Evolutionary conservation across 345 rosid genomes (phyloP).

Genomic region (Euphorbia lathyris): DNA sequence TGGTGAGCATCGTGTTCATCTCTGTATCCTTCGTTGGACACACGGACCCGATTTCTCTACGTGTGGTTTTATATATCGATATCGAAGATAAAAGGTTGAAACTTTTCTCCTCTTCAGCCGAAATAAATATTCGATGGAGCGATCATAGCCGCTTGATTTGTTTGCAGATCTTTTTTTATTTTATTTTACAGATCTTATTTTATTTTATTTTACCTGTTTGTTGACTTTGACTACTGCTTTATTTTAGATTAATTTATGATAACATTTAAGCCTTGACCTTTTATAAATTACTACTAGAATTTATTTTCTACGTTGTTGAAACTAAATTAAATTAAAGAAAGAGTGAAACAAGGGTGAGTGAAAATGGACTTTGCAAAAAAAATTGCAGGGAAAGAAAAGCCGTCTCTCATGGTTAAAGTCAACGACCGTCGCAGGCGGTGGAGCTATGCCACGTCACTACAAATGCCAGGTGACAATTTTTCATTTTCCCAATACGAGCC

Average conservation of each 20-base stretch:
- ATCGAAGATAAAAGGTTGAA: too few species aligned
- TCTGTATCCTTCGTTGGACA: conserved; percentile 41
- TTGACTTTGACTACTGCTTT: conserved; percentile 1
- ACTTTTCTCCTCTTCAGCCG: too few species aligned
- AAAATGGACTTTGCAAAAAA: not conserved
- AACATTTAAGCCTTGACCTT: not conserved
- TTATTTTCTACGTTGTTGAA: too few species aligned
- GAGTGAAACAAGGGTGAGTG: too few species aligned
- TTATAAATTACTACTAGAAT: not conserved
- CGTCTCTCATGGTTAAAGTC: not conserved
- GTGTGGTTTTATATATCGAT: conserved; percentile 5
- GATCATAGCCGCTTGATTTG: not conserved
- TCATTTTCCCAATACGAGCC: not conserved
- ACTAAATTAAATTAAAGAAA: too few species aligned
- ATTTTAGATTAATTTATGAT: too few species aligned
- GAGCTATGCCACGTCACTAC: not conserved
- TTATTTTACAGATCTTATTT: too few species aligned
- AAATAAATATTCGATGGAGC: not conserved
- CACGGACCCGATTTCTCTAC: conserved; percentile 57
- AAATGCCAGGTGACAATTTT: not conserved
- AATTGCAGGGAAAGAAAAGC: too few species aligned
- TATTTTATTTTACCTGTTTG: not conserved
- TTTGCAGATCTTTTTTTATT: too few species aligned
- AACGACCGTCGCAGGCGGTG: conserved; percentile 8
- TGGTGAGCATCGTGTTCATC: conserved; percentile 34